Base-by-base conservation (phyloP, 2,329 filamentous ascomycete species). In the Trichoderma citrinoviride region DNA sequence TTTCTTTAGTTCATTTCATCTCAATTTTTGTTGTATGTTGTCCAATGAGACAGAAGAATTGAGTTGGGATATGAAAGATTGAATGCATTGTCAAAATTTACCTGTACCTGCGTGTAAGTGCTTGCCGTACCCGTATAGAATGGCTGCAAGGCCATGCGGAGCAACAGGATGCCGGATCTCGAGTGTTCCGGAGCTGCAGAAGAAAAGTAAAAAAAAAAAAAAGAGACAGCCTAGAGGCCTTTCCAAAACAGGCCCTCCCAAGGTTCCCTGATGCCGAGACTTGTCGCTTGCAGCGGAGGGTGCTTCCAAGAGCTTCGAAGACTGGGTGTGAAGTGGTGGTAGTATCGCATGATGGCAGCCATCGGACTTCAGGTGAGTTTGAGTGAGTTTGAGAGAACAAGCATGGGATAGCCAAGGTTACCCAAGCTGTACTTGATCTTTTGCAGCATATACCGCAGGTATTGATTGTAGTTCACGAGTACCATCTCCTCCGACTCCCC, bases 311-410 rank as follows among this genome's bases (percentile, higher is more conserved):
- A 37, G 10, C 33, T 37, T 10, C 29, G 7, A 8, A 33, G 33
- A n/a, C n/a, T n/a, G n/a, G n/a, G n/a, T 14, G 33, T 37, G 10
- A 3, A 37, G 56, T 60, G 56, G 44, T n/a, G n/a, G n/a, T n/a
- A n/a, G n/a, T 27, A 60, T 37, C 56, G 56, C 56, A 50, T 46
- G n/a, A n/a, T 37, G 19, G 53, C 33, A 55, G 53, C 53, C 41
- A 43, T 19, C 53, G 37, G 53, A 44, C 43, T n/a, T 25, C 10
- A 37, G 33, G 33, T 37, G 10, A 12, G 33, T 37, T 37, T 37
- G 2, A 37, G n/a, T n/a, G n/a, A n/a, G n/a, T n/a, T n/a, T n/a
- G 10, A 37, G 33, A 5, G 10, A 37, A n/a, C n/a, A n/a, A n/a
- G n/a, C 33, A 12, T 37, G 33, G 1, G 33, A 37, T 37, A 37